Evolutionary conservation across 2,329 filamentous ascomycete species (phyloP), one percentile per base, ranked within the genome.

Genomic region (Lojkania enalia): DNA sequence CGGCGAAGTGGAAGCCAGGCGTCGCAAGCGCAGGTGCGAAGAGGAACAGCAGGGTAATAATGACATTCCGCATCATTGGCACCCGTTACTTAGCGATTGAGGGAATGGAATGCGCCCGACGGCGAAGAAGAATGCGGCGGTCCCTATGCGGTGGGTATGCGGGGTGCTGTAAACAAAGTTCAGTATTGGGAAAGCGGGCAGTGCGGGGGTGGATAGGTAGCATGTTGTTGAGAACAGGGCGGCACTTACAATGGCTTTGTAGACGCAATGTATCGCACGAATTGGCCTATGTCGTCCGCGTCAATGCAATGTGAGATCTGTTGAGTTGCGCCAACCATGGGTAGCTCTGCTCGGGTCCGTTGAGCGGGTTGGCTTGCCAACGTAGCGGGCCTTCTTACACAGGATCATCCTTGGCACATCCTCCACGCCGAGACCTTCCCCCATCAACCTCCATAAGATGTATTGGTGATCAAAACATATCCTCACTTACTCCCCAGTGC

Each of bases 11-110:
- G 41, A 57, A 37, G 43, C 64, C 54, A 27, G 64, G 57, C 23
- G 55, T 53, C 5, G 65, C 65, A 35, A 61, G 46, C 18, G 54
- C 59, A n/a, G 66, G 39, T 20, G 63, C 56, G 47, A 61, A 54
- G 33, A 58, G 48, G 51, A 67, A 46, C 32, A 67, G 48, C 18
- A 61, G 19, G n/a, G 61, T 42, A 7, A 52, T 49, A 29, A 67
- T 35, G 16, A 47, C 39, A 43, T 52, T 47, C 37, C 61, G 62
- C 66, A 70, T 70, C 48, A 27, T 66, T 20, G 45, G 23, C 11
- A 15, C 23, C 15, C 36, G 19, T 42, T 32, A 39, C 33, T 5
- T 19, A 21, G 25, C 31, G 31, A 37, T 32, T 33, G 29, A 48
- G 33, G 21, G 35, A 11, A 39, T 39, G 50, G 50, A 58, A 61